Evolutionary conservation across 208 protist species (phyloP).

Genomic region (Herpetomonas tarakana): DNA sequence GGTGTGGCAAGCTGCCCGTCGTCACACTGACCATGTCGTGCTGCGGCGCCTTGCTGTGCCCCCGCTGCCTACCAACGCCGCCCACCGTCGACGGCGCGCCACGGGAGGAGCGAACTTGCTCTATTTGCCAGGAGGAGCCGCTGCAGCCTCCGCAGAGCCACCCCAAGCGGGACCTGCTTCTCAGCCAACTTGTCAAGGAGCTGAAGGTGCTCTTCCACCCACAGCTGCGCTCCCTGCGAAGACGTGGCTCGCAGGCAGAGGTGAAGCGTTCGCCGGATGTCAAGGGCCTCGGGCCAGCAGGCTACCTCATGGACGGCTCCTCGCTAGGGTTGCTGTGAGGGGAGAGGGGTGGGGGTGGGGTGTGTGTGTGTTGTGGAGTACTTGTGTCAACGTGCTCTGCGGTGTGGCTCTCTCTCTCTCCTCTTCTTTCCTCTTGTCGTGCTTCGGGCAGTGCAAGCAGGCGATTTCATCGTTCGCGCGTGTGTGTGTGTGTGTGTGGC

Average conservation of each 20-base stretch:
- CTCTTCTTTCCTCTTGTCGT: no score
- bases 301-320: not conserved
- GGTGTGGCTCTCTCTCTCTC: no score
- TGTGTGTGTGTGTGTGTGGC: no score
- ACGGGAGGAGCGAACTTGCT: slow-evolving; percentile 35
- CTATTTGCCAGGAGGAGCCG: slow-evolving; percentile 66
- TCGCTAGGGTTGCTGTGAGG: not conserved
- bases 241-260: slow-evolving; percentile 3
- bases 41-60: slow-evolving; percentile 71
- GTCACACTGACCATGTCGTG: slow-evolving; percentile 76
- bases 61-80: slow-evolving; percentile 49
- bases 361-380: no score
- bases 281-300: not conserved
- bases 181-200: slow-evolving; percentile 63
- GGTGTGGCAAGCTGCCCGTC: slow-evolving; percentile 49
- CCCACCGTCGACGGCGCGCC: slow-evolving; percentile 32
- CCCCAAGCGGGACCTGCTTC: slow-evolving; percentile 34
- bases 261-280: slow-evolving; percentile 7
- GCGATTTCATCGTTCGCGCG: no score
- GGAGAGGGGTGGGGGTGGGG: no score
- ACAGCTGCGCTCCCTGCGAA: slow-evolving; percentile 30
- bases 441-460: no score
- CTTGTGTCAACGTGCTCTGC: no score
- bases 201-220: slow-evolving; percentile 70
- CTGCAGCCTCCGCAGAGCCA: slow-evolving; percentile 51